phyloP scores from a whole-genome alignment of 75 land plant species.

The Pinus tabuliformis region DNA sequence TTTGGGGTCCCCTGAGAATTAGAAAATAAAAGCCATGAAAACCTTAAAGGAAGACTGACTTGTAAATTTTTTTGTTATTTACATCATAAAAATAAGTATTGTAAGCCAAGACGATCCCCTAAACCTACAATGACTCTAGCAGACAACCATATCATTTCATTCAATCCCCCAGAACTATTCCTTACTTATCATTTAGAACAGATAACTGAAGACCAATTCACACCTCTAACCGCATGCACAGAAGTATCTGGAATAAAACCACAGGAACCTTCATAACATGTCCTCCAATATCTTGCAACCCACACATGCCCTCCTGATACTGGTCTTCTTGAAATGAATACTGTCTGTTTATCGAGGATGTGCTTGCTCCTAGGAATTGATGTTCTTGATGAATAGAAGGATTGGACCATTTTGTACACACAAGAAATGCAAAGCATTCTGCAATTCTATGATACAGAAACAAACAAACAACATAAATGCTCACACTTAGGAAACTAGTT shows the following conservation, averaged over 20 bases:
- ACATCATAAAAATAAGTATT: background rate
- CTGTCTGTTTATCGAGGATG: slow-evolving; percentile 31
- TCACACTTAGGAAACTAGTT: background rate
- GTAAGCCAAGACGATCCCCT: background rate
- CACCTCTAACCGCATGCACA: slow-evolving; percentile 95
- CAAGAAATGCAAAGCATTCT: slow-evolving; percentile 91
- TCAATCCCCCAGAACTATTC: background rate
- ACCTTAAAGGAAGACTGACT: background rate
- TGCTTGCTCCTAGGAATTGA: slow-evolving; percentile 19
- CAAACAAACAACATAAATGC: background rate
- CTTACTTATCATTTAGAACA: background rate
- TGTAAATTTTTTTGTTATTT: background rate
- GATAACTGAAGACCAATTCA: background rate
- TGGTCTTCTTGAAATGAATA: slow-evolving; percentile 55
- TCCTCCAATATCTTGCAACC: slow-evolving; percentile 83
- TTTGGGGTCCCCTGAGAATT: slow-evolving; percentile 84
- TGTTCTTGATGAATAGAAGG: slow-evolving; percentile 68
- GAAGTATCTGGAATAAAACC: slow-evolving; percentile 67
- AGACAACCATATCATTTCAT: background rate
- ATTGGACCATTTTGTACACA: slow-evolving; percentile 97
- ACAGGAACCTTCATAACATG: slow-evolving; percentile 89
- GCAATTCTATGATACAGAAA: slow-evolving; percentile 63
- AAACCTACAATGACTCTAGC: background rate
- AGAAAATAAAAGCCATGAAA: background rate
- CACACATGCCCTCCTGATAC: slow-evolving; percentile 63